phyloP scores from a whole-genome alignment of 371 early-diverging fungal species.

The Syncephalastrum racemosum region DNA sequence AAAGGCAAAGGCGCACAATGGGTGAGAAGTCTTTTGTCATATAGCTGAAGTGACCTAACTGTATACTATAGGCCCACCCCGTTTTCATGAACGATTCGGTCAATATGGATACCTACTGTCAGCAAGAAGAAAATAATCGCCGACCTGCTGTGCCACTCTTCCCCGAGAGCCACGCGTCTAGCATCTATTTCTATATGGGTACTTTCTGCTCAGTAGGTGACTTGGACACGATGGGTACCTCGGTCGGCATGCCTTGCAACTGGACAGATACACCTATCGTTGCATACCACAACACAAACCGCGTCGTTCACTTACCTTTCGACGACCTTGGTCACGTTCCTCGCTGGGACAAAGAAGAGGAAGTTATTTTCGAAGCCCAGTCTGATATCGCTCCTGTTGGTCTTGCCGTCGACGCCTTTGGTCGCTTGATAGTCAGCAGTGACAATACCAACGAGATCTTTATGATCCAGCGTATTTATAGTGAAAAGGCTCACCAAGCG shows the following conservation, averaged over 20 bases:
- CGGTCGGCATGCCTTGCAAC: constrained; percentile 50
- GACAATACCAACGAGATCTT: constrained; percentile 44
- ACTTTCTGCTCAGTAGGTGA: constrained; percentile 45
- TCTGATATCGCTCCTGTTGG: constrained; percentile 32
- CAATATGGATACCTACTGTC: constrained; percentile 32
- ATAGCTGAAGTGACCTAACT: neutral
- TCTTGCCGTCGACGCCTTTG: constrained; percentile 34
- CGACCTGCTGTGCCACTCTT: constrained; percentile 30
- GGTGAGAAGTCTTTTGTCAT: constrained; percentile 6
- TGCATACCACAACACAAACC: constrained; percentile 38
- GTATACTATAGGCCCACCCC: constrained; percentile 29
- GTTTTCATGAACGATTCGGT: constrained; percentile 32
- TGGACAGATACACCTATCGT: constrained; percentile 50
- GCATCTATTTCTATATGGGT: constrained; percentile 41
- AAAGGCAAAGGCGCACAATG: constrained; percentile 38
- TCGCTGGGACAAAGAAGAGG: constrained; percentile 36
- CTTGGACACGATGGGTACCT: constrained; percentile 28
- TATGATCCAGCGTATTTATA: constrained; percentile 33
- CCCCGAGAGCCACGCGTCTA: constrained; percentile 23
- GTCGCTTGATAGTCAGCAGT: constrained; percentile 40
- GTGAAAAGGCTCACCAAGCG: constrained; percentile 26
- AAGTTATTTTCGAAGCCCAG: constrained; percentile 30
- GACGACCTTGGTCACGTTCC: constrained; percentile 47
- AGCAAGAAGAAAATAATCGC: constrained; percentile 22
- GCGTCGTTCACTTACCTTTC: constrained; percentile 37